These are phyloP conservation scores for Camellia granthamiana DNA, from an alignment of 148 eudicot species.

Conservation along the genomic window DNA sequence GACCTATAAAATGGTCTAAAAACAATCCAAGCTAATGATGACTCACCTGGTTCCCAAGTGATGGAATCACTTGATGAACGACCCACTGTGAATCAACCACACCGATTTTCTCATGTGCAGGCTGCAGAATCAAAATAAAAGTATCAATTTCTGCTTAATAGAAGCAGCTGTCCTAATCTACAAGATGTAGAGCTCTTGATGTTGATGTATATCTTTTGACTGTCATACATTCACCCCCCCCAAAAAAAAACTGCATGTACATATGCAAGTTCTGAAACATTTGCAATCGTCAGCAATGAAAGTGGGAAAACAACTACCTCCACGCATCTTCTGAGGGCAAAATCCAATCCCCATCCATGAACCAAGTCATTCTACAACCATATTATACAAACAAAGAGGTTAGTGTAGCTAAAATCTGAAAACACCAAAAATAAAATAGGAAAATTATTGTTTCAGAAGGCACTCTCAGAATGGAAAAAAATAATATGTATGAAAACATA, in stretches of 20 bases:
- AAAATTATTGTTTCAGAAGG: neutral
- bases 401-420: neutral
- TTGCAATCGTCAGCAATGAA: neutral
- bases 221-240: too few species aligned
- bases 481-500: conserved; percentile 16
- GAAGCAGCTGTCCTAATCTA: neutral
- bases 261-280: neutral
- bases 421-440: neutral
- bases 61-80: conserved; percentile 78
- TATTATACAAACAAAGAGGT: conserved; percentile 8
- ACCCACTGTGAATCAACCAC: conserved; percentile 89
- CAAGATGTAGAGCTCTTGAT: neutral
- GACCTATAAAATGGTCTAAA: too few species aligned
- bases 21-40: neutral
- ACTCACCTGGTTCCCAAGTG: conserved; percentile 66
- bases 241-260: neutral
- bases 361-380: conserved; percentile 79
- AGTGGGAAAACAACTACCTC: conserved; percentile 43
- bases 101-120: conserved; percentile 90
- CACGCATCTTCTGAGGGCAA: conserved; percentile 86
- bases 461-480: conserved; percentile 1
- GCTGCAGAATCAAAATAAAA: conserved; percentile 38
- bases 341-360: conserved; percentile 97
- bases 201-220: neutral
- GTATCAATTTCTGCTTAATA: neutral